phyloP scores from a whole-genome alignment of 164 flowering plant species.

The Vitis amurensis region DNA sequence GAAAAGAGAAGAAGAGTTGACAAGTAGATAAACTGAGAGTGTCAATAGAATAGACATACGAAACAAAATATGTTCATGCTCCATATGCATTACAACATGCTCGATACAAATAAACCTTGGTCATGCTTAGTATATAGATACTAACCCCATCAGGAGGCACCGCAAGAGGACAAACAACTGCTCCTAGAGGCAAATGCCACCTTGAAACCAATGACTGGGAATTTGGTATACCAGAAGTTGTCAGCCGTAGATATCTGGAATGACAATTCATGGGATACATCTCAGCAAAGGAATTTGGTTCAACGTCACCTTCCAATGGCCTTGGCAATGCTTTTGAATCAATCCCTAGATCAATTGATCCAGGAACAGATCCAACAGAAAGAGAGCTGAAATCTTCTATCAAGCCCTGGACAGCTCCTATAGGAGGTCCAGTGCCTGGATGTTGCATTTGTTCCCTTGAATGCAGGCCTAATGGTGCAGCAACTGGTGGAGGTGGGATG shows the following conservation, averaged over 20 bases:
- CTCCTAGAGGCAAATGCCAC: slow-evolving; percentile 98
- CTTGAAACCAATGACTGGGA: slow-evolving; percentile 85
- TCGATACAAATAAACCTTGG: not conserved
- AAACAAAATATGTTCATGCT: not conserved
- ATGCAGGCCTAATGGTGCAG: slow-evolving; percentile 31
- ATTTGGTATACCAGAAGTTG: slow-evolving; percentile 80
- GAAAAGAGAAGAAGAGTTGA: slow-evolving; percentile 16
- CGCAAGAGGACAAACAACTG: slow-evolving; percentile 95
- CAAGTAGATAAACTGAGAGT: not conserved
- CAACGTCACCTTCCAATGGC: slow-evolving; percentile 88
- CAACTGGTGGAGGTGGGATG: slow-evolving; percentile 42
- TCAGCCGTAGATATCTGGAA: slow-evolving; percentile 75
- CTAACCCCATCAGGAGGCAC: slow-evolving; percentile 93
- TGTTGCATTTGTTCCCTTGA: slow-evolving; percentile 50
- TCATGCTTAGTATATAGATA: slow-evolving; percentile 16
- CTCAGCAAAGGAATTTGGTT: slow-evolving; percentile 53
- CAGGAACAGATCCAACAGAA: slow-evolving; percentile 74
- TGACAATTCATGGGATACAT: slow-evolving; percentile 73
- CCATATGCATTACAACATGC: too few relatives aligned
- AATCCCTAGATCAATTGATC: slow-evolving; percentile 77
- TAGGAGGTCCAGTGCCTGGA: slow-evolving; percentile 55
- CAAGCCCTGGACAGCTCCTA: slow-evolving; percentile 56
- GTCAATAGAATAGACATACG: too few relatives aligned
- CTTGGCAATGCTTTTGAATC: slow-evolving; percentile 76
- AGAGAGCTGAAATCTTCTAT: slow-evolving; percentile 81